A percentile compares a stretch with the other conserved stretches of the same genome.
These are phyloP conservation scores for Rhodosporidiobolus sp. DNA, from an alignment of 768 basidiomycete species.

Conservation along the genomic window DNA sequence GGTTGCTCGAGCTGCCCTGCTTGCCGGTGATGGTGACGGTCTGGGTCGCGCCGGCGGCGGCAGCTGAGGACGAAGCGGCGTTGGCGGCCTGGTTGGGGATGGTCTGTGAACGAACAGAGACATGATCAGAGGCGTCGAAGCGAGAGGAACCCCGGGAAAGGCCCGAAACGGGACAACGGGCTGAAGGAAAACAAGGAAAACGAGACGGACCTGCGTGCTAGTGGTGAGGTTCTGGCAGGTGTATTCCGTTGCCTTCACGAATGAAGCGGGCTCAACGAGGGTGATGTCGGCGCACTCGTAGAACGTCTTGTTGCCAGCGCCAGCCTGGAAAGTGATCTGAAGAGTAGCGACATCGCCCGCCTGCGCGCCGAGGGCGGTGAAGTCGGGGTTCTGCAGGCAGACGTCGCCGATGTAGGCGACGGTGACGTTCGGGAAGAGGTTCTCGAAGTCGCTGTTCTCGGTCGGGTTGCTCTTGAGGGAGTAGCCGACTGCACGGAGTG, in stretches of 20 bases:
- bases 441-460: constrained; percentile 39
- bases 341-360: constrained; percentile 40
- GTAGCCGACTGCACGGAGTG: constrained; percentile 29
- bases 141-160: too few relatives aligned
- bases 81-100: constrained; percentile 6
- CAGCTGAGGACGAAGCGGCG: not conserved
- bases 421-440: constrained; percentile 35
- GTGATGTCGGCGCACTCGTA: constrained; percentile 44
- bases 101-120: not conserved
- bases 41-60: not conserved
- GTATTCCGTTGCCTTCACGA: constrained; percentile 28
- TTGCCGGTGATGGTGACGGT: not conserved
- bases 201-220: constrained; percentile 14
- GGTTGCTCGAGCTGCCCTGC: too few relatives aligned
- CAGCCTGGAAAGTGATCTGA: constrained; percentile 38
- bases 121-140: too few relatives aligned
- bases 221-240: constrained; percentile 42
- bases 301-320: constrained; percentile 16
- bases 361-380: constrained; percentile 33
- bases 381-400: constrained; percentile 42
- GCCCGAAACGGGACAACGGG: too few relatives aligned
- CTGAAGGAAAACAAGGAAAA: too few relatives aligned
- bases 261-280: constrained; percentile 30
- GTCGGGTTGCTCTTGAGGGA: constrained; percentile 38
- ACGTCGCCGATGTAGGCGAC: constrained; percentile 34